These are phyloP conservation scores for Talaromyces sp. DNA, from an alignment of 2,329 filamentous ascomycete genomes.

Conservation along the genomic window DNA sequence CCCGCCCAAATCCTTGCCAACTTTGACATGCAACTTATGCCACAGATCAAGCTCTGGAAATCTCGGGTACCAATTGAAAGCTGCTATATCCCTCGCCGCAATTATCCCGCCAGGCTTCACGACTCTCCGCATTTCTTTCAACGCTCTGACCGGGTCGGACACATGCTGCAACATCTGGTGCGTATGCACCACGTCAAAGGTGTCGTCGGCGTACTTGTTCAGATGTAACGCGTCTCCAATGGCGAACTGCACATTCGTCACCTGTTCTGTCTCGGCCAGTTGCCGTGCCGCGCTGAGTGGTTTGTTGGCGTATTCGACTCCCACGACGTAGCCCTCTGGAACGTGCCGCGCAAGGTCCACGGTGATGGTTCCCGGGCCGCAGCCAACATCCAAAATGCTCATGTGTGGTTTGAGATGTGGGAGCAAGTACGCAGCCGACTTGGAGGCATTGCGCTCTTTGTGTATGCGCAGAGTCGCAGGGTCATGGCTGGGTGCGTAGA, in stretches of 20 bases:
- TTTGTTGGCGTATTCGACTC: conserved; percentile 27
- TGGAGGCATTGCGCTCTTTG: conserved; percentile 27
- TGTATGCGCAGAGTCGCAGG: conserved; percentile 29
- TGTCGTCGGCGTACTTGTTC: conserved; percentile 32
- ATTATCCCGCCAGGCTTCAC: conserved; percentile 49
- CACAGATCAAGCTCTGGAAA: conserved; percentile 20
- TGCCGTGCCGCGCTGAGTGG: conserved; percentile 26
- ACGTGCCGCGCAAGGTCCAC: conserved; percentile 30
- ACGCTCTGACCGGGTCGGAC: conserved; percentile 42
- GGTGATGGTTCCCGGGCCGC: conserved; percentile 40
- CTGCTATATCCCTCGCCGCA: conserved; percentile 38
- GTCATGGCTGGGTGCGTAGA: conserved; percentile 36
- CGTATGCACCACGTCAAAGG: conserved; percentile 56
- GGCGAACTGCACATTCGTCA: conserved; percentile 30
- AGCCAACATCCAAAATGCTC: conserved; percentile 41
- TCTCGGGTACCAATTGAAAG: conserved; percentile 27
- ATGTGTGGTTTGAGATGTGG: conserved; percentile 28
- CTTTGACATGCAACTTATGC: conserved; percentile 18
- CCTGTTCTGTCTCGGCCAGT: conserved; percentile 7
- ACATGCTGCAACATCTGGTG: conserved; percentile 57
- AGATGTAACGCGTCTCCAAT: conserved; percentile 39
- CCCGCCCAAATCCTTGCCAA: conserved; percentile 5
- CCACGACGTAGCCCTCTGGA: conserved; percentile 32
- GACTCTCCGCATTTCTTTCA: conserved; percentile 52
- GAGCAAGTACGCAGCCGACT: conserved; percentile 36